These are phyloP conservation scores for Aureobasidium sp. DNA, from an alignment of 2,329 filamentous ascomycete species.

Conservation along the genomic window DNA sequence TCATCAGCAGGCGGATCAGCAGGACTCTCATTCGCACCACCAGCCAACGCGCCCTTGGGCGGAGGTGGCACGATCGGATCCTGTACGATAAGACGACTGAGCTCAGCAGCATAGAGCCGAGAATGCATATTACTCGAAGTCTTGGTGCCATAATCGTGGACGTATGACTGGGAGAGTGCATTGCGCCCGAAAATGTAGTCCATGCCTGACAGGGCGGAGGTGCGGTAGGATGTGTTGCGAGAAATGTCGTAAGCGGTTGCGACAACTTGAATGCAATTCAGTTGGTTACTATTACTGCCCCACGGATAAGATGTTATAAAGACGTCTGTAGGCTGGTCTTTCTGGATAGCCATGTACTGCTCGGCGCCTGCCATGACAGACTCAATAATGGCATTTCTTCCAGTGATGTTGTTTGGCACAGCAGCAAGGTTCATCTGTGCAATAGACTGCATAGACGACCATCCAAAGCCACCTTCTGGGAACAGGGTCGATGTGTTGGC, in stretches of 20 bases:
- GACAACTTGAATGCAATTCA: slow-evolving; percentile 17
- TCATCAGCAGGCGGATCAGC: slow-evolving; percentile 16
- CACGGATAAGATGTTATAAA: slow-evolving; percentile 13
- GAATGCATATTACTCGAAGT: slow-evolving; percentile 14
- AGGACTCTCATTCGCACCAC: slow-evolving; percentile 14
- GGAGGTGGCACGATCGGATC: slow-evolving; percentile 3
- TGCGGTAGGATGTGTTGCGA: background rate
- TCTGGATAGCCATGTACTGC: slow-evolving; percentile 11
- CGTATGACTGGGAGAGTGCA: slow-evolving; percentile 15
- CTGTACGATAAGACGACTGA: slow-evolving; percentile 3
- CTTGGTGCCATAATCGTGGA: slow-evolving; percentile 16
- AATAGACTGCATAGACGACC: slow-evolving; percentile 10
- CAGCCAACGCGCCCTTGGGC: slow-evolving; percentile 10
- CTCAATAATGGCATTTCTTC: slow-evolving; percentile 2
- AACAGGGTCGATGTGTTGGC: slow-evolving; percentile 12
- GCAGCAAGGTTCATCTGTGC: slow-evolving; percentile 14
- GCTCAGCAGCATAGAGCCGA: slow-evolving; percentile 14
- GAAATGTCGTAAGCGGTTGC: slow-evolving; percentile 16
- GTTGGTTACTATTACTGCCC: slow-evolving; percentile 17
- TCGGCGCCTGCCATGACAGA: slow-evolving; percentile 14
- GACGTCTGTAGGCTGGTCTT: background rate
- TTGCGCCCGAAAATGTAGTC: slow-evolving; percentile 17
- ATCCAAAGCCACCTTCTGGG: slow-evolving; percentile 11
- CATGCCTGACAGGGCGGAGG: slow-evolving; percentile 10
- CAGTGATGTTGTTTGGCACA: slow-evolving; percentile 16